Evolutionary conservation across 768 basidiomycete genomes (phyloP), one percentile per base, ranked within the genome.

Genomic region (Panus rudis): DNA sequence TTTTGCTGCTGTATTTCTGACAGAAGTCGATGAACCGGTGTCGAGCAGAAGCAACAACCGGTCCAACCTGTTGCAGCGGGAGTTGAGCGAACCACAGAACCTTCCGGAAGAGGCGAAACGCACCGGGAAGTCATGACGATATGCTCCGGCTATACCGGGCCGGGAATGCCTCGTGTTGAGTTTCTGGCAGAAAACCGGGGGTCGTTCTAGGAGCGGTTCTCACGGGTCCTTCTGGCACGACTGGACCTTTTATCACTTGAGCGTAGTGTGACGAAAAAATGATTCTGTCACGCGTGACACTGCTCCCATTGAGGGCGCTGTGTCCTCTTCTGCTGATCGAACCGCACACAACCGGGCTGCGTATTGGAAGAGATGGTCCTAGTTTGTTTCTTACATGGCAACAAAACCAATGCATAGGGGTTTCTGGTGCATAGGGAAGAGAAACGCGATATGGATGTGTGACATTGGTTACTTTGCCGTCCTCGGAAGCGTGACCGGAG

Each of bases 21-120:
- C 84, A 39, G 86, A 84, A 31, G 76, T 65, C 3, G 92, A 92
- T 11, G 94, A 93, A 34, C 96, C 96, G 27, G 92, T 92, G 63
- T 97, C 93, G 49, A 99, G 79, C 34, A 99, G 76, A 56, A 90
- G 76, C 61, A 99, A 82, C 69, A 99, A 85, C 64, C 96, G 84
- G 76, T 98, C 96, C 71, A 97, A 81, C 71, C 93, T 94, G 56
- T 4, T 42, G 4, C 13, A 43, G 20, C 16, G 19, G 49, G 19
- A 52, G 41, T 40, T 26, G 33, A 19, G 19, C 26, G 25, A 45
- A 37, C 49, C 8, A 56, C 50, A 39, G 37, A 20, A 34, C 12
- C 30, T 55, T 41, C 47, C 57, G 28, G 27, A 48, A 20, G 43
- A 48, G 54, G 35, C 26, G 39, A 40, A 6, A 50, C 59, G 52